Evolutionary conservation across 2,329 filamentous ascomycete genomes (phyloP).

Genomic region (Cytospora chrysosperma): DNA sequence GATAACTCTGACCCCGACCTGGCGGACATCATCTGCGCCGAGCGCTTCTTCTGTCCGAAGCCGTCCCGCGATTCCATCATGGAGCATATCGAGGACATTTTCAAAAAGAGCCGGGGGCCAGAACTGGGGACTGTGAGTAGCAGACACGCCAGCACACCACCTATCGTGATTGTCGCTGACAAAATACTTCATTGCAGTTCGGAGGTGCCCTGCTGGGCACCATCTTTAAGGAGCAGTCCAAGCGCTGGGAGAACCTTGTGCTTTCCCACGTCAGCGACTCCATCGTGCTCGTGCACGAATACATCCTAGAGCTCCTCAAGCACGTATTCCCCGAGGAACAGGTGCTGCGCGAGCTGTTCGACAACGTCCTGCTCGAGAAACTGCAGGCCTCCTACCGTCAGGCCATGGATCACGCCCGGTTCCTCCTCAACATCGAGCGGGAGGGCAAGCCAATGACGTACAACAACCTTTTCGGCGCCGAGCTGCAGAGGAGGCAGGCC

Average conservation of each 20-base stretch:
- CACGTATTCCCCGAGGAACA: conserved; percentile 43
- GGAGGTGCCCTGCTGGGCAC: conserved; percentile 40
- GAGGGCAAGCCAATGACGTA: conserved; percentile 46
- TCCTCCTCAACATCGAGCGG: conserved; percentile 53
- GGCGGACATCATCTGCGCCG: conserved; percentile 31
- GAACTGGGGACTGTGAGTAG: conserved; percentile 53
- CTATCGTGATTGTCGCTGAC: too few species aligned
- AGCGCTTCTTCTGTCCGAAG: conserved; percentile 25
- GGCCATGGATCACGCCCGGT: conserved; percentile 48
- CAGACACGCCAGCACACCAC: background rate
- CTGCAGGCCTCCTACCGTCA: conserved; percentile 45
- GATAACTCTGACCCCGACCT: conserved; percentile 26
- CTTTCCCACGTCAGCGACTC: conserved; percentile 50
- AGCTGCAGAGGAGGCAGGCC: conserved; percentile 31
- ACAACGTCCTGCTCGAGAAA: conserved; percentile 44
- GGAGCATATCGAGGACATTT: conserved; percentile 42
- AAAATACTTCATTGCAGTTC: conserved; percentile 37
- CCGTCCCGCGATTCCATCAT: conserved; percentile 37
- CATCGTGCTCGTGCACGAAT: conserved; percentile 52
- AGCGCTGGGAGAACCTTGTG: conserved; percentile 51
- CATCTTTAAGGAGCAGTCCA: conserved; percentile 53
- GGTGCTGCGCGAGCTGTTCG: conserved; percentile 44
- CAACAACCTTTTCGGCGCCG: conserved; percentile 52
- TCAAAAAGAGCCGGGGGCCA: conserved; percentile 48
- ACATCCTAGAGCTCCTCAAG: conserved; percentile 45